Evolutionary conservation across 306 rosid species (phyloP).

Genomic region (Gastrolobium villosum): DNA sequence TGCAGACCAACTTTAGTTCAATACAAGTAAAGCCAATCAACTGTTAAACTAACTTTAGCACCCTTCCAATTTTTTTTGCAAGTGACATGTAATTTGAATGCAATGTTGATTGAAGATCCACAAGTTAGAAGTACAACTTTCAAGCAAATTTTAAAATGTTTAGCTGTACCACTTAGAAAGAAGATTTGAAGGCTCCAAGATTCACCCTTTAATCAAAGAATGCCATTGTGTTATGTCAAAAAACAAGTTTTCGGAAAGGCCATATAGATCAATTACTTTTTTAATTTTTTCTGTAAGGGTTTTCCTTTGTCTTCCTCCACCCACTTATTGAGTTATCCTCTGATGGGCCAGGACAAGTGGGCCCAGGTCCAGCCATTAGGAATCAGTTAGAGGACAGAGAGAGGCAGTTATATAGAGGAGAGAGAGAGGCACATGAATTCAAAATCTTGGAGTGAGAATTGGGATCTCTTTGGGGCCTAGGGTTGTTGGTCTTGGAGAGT

Average conservation of each 20-base stretch:
- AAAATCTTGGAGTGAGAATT: no score
- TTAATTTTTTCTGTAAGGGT: background rate
- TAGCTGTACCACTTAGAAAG: background rate
- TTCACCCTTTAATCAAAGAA: background rate
- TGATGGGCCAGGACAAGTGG: no score
- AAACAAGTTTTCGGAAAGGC: background rate
- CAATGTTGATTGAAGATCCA: slow-evolving; percentile 13
- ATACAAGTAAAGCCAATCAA: slow-evolving; percentile 3
- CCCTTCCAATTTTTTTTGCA: background rate
- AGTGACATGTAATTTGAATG: slow-evolving; percentile 12
- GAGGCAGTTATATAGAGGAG: no score
- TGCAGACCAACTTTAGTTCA: slow-evolving; percentile 16
- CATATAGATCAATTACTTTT: background rate
- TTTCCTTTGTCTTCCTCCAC: background rate
- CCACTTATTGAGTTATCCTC: background rate
- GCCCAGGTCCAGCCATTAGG: no score
- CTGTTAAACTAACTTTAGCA: slow-evolving; percentile 1
- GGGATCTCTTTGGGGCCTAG: no score
- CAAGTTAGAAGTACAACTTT: slow-evolving; percentile 12
- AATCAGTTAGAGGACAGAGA: no score
- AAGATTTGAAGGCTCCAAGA: background rate
- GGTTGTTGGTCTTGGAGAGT: no score
- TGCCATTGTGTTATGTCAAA: background rate
- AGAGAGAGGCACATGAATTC: no score
- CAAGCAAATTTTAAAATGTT: slow-evolving; percentile 19